These are phyloP conservation scores for Salix arbutifolia DNA, from an alignment of 345 rosid species.

Conservation along the genomic window DNA sequence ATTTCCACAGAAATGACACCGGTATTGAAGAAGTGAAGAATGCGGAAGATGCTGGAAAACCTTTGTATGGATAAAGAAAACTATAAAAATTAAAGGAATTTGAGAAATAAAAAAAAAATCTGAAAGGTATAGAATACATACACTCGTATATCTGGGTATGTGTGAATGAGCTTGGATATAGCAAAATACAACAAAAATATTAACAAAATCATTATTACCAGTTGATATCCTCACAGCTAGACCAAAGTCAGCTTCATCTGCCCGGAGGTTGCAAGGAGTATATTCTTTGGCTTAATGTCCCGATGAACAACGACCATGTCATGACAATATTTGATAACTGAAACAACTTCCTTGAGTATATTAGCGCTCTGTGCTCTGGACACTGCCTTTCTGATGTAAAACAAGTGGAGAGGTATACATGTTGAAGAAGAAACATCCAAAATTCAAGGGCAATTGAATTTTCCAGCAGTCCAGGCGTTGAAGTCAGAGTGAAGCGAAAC, in stretches of 20 bases:
- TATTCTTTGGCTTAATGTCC: constrained; percentile 14
- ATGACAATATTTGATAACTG: constrained; percentile 14
- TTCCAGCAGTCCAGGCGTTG: no score
- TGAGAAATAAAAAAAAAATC: neutral
- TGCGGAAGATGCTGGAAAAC: neutral
- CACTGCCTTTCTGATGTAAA: neutral
- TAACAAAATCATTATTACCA: constrained; percentile 4
- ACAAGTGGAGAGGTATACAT: no score
- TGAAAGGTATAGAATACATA: neutral
- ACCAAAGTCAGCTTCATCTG: constrained; percentile 13
- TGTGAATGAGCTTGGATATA: neutral
- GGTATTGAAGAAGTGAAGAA: neutral
- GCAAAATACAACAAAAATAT: neutral
- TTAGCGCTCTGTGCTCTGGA: constrained; percentile 11
- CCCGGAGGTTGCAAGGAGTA: constrained; percentile 15
- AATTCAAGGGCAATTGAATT: no score
- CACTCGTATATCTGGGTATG: neutral
- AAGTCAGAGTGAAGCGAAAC: no score
- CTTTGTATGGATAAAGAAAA: neutral
- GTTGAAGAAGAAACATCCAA: no score
- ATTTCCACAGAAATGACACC: neutral
- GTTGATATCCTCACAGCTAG: constrained; percentile 10
- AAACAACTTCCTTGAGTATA: constrained; percentile 4
- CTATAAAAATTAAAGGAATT: neutral
- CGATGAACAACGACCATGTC: constrained; percentile 18